phyloP scores from a whole-genome alignment of 164 flowering plant genomes.

The Macadamia integrifolia region DNA sequence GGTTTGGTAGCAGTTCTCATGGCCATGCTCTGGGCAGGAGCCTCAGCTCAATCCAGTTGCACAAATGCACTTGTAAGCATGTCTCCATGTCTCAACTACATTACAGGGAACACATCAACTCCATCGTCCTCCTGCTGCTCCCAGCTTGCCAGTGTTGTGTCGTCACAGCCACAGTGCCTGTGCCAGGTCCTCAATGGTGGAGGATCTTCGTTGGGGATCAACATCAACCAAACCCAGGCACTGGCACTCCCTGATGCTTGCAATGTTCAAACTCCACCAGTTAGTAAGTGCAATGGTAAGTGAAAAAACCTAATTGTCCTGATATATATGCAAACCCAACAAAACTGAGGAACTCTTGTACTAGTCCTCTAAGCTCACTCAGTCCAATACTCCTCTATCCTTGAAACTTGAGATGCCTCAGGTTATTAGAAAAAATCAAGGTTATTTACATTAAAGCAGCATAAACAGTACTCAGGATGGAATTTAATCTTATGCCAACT shows the following conservation, averaged over 20 bases:
- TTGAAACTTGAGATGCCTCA: not conserved
- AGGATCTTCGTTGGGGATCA: slow-evolving; percentile 44
- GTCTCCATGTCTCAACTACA: slow-evolving; percentile 69
- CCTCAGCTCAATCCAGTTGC: slow-evolving; percentile 57
- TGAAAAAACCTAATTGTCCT: not conserved
- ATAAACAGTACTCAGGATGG: not conserved
- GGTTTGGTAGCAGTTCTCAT: slow-evolving; percentile 25
- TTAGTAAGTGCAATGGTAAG: slow-evolving; percentile 58
- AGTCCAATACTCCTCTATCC: not conserved
- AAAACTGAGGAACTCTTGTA: not conserved
- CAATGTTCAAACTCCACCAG: slow-evolving; percentile 67
- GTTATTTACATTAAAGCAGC: too few species aligned
- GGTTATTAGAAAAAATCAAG: not conserved
- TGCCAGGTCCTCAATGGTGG: slow-evolving; percentile 54
- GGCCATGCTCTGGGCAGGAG: slow-evolving; percentile 33
- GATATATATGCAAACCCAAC: not conserved
- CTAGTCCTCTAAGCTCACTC: too few species aligned
- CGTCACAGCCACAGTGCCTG: slow-evolving; percentile 54
- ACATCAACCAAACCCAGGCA: slow-evolving; percentile 69
- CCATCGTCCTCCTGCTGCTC: slow-evolving; percentile 68
- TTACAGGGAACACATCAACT: slow-evolving; percentile 59
- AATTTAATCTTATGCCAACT: not conserved
- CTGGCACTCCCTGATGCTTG: slow-evolving; percentile 59
- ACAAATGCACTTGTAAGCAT: slow-evolving; percentile 48
- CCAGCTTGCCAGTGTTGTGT: slow-evolving; percentile 59